Conservation (phyloP, 2,329 filamentous ascomycete genomes). For the Venturia oleaginea region DNA sequence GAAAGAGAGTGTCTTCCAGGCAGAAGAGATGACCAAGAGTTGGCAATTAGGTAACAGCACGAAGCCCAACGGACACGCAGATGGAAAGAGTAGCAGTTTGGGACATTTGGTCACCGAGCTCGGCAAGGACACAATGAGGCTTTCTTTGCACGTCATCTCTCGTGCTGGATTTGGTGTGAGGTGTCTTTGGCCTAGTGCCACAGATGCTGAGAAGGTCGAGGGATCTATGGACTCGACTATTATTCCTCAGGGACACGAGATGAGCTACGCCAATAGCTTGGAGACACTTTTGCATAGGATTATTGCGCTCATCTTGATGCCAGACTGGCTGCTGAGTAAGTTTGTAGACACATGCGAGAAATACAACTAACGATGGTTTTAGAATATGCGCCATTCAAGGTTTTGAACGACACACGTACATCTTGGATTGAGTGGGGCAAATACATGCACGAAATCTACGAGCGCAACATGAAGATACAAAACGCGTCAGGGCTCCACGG, state of each 20-base stretch:
- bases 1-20: slow-evolving; percentile 53
- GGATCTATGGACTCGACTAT: slow-evolving; percentile 19
- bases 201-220: slow-evolving; percentile 29
- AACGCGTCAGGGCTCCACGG: background rate
- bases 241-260: slow-evolving; percentile 39
- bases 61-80: slow-evolving; percentile 16
- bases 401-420: background rate
- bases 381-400: slow-evolving; percentile 2
- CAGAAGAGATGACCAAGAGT: slow-evolving; percentile 49
- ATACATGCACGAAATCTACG: slow-evolving; percentile 62
- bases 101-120: slow-evolving; percentile 44
- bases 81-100: slow-evolving; percentile 11
- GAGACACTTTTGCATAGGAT: slow-evolving; percentile 54
- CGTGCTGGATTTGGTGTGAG: slow-evolving; percentile 62
- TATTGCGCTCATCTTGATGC: slow-evolving; percentile 51
- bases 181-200: slow-evolving; percentile 51
- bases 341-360: background rate
- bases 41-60: slow-evolving; percentile 36
- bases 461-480: slow-evolving; percentile 28
- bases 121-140: slow-evolving; percentile 57
- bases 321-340: slow-evolving; percentile 46
- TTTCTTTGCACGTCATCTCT: slow-evolving; percentile 51
- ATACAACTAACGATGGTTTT: background rate
- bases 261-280: slow-evolving; percentile 51
- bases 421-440: slow-evolving; percentile 53